Percentiles rank a stretch among this genome's conserved stretches.
These are phyloP conservation scores for Candida oleophila DNA, from an alignment of 805 yeast genomes.

Conservation along the genomic window DNA sequence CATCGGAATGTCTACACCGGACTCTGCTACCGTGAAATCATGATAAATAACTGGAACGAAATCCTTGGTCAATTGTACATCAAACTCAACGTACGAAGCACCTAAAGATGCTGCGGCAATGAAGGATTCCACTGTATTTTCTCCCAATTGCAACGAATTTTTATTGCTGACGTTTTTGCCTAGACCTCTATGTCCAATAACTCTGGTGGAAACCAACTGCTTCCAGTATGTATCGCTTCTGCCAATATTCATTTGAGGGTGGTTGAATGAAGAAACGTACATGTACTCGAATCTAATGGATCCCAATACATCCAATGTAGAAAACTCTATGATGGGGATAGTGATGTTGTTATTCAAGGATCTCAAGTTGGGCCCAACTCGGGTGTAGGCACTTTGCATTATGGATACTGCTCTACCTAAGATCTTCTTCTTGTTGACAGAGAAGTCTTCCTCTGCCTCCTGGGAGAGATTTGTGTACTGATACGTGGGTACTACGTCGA, in stretches of 20 bases:
- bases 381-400: constrained; percentile 57
- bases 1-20: constrained; percentile 96
- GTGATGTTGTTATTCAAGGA: constrained; percentile 66
- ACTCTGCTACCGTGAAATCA: constrained; percentile 90
- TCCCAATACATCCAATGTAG: constrained; percentile 74
- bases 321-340: constrained; percentile 73
- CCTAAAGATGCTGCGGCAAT: constrained; percentile 96
- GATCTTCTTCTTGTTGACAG: constrained; percentile 17
- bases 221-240: constrained; percentile 88
- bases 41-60: constrained; percentile 90
- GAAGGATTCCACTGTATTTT: constrained; percentile 91
- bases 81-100: constrained; percentile 95
- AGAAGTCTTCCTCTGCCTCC: neutral
- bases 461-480: constrained; percentile 36
- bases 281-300: constrained; percentile 71
- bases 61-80: constrained; percentile 93
- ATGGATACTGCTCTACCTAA: constrained; percentile 85
- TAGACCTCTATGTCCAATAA: constrained; percentile 93
- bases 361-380: constrained; percentile 65
- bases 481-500: constrained; percentile 90
- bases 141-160: constrained; percentile 87
- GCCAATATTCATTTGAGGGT: constrained; percentile 62
- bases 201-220: constrained; percentile 81
- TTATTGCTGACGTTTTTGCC: constrained; percentile 79
- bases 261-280: constrained; percentile 69